Evolutionary conservation across 176 grass and related monocot species (phyloP).

Genomic region (Sorghum bicolor): Sorghum_bicolor_NCBIv3 NC_012870.2:69347001-69347500

Average conservation of each 20-base stretch:
- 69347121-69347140: neutral
- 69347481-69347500: neutral
- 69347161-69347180: neutral
- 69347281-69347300: neutral
- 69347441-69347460: constrained; percentile 1
- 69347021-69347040: neutral
- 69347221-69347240: neutral
- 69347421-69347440: constrained; percentile 5
- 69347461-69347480: neutral
- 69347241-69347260: neutral
- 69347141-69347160: neutral
- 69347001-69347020: neutral
- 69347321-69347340: neutral
- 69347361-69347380: neutral
- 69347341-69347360: neutral
- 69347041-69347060: neutral
- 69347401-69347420: neutral
- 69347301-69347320: neutral
- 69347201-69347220: neutral
- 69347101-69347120: neutral
- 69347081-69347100: neutral
- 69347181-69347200: neutral
- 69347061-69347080: neutral
- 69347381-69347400: neutral
- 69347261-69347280: neutral